Conservation (phyloP, 306 rosid genomes). For the Vigna angularis region DNA sequence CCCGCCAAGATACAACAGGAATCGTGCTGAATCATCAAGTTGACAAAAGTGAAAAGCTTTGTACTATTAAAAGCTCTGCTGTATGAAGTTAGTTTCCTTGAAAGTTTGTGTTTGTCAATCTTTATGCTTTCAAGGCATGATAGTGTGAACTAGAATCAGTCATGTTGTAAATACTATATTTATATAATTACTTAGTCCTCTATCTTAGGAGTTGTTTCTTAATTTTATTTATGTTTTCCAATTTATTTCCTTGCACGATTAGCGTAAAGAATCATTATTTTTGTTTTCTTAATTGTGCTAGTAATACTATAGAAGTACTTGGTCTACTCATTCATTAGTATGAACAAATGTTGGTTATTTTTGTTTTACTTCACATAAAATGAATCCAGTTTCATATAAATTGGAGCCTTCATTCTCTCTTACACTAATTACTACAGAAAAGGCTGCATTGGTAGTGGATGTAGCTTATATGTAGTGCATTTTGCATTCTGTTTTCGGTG, state of each 20-base stretch:
- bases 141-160: not conserved
- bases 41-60: constrained; percentile 28
- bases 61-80: not conserved
- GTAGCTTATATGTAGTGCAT: not conserved
- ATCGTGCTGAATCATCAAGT: constrained; percentile 43
- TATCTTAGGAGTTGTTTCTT: not conserved
- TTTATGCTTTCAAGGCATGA: constrained; percentile 23
- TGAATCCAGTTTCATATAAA: too few relatives aligned
- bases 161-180: not conserved
- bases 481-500: constrained; percentile 16
- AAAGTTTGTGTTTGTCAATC: constrained; percentile 16
- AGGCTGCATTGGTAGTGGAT: not conserved
- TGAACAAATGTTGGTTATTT: too few relatives aligned
- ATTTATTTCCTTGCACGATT: constrained; percentile 1
- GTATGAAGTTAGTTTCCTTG: constrained; percentile 12
- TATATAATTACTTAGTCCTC: not conserved
- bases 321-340: too few relatives aligned
- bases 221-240: not conserved
- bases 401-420: not conserved
- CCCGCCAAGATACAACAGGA: constrained; percentile 58
- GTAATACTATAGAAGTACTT: too few relatives aligned
- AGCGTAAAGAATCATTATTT: too few relatives aligned
- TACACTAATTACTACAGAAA: not conserved
- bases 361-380: too few relatives aligned
- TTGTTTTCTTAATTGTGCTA: too few relatives aligned